Evolutionary conservation across 176 grass and related monocot genomes (phyloP), one percentile per base, ranked within the genome.

Genomic region (Triticum timopheevii): DNA sequence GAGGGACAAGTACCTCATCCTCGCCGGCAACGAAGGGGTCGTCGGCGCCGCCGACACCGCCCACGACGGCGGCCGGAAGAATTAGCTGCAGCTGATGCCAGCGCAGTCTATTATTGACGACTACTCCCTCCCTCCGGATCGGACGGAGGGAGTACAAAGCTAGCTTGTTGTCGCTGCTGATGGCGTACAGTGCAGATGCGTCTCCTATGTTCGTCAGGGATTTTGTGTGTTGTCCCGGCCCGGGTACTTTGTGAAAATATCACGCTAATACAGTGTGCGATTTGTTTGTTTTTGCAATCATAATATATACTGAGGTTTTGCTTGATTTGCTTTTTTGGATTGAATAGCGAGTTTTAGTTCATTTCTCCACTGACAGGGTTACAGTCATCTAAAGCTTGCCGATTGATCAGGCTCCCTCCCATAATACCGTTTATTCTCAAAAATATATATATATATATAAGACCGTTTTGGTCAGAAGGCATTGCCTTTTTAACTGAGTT

Each of bases 1-100:
- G 86, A 94, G 80, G 82, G 93, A 98, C 44, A 98, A 98, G 89
- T 98, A 98, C 89, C 78, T 95, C 84, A 94, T 95, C 78, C 92
- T 98, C 47, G 90, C 96, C 30, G 92, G 94, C 69, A 98, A 95
- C 54, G 90, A 92, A 80, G 96, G 96, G 8, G 38, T 90, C 38
- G 91, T 92, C 75, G 75, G 27, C 80, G 73, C 4, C 52, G 73
- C 6, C 13, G 72, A 2, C 65, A 24, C 13, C 27, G 45, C 2
- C 42, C n/a, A 72, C 13, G 33, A 72, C 38, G 40, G 28, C 39
- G 76, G 50, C 17, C 24, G 17, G 63, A 69, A 50, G 63, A 68
- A 77, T 10, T 49, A 1, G 2, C 47, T 8, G 3, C 24, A 27
- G 72, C 72, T 24, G 40, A 10, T 8, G 42, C 23, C 72, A 16